Base-by-base conservation (phyloP, 306 rosid species). In the Carpinus fangiana region DNA sequence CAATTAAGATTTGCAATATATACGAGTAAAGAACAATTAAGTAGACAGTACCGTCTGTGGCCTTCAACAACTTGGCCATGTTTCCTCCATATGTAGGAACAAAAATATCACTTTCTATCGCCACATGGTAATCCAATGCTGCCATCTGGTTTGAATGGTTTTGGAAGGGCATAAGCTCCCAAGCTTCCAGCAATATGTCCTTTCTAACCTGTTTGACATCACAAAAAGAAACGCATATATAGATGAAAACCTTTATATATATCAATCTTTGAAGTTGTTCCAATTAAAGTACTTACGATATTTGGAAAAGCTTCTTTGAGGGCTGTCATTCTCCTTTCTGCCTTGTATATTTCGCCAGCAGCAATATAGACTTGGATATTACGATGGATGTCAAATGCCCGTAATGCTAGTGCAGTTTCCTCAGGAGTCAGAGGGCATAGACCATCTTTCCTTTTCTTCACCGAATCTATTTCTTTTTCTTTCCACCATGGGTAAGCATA, bases 51-150 rank as follows among this genome's bases (percentile, higher is more conserved):
- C 98, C 97, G 86, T 72, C 98, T 81, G 78, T 95, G 97, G 76
- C 99, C 99, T 89, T 90, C 97, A 2, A 91, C 98, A 53, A 93
- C 97, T 88, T 95, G 20, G 99, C 99, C 98, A 95, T 95, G 91
- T 95, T 95, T 68, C 99, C 98, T 52, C 90, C 98, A 50, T 91
- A 93, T 21, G 99, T 95, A 56, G 98, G 99, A 80, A 95, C 75
- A 53, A 93, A 95, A n/a, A 91, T 90, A 69, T 92, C 99, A 68
- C 98, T 93, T 81, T 95, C 97, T 12, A 95, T 80, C 21, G 99
- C 90, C 68, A 91, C 94, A 8, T 90, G 89, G 77, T 93, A 95
- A 87, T 95, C 98, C 88, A 95, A 71, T 51, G 97, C 97, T 47
- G 99, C 98, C 99, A 91, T 95, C 78, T 93, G 97, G 5, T 97